Conservation (phyloP, 495 filamentous ascomycete genomes). For the Hypoxylon rickii region DNA sequence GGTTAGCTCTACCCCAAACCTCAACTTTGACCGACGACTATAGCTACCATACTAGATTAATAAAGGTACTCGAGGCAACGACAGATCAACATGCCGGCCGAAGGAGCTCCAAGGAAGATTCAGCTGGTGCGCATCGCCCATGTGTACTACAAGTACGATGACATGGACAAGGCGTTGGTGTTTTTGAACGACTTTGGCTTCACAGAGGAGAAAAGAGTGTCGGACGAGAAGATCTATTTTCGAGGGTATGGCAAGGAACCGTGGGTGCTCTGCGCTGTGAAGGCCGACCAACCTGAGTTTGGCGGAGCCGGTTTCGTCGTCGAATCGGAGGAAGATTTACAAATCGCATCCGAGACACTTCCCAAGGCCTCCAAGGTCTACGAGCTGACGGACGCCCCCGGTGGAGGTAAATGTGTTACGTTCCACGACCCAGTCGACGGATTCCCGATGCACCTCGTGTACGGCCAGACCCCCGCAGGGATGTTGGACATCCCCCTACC, state of each 20-base stretch:
- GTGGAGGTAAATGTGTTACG: constrained; percentile 62
- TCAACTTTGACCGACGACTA: constrained; percentile 7
- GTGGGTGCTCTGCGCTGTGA: constrained; percentile 57
- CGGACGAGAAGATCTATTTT: constrained; percentile 57
- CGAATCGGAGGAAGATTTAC: constrained; percentile 60
- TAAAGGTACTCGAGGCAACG: neutral
- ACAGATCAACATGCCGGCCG: constrained; percentile 21
- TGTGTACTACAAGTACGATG: constrained; percentile 60
- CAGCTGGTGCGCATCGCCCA: constrained; percentile 58
- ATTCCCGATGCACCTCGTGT: constrained; percentile 62
- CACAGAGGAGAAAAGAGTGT: constrained; percentile 45
- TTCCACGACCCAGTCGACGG: constrained; percentile 63
- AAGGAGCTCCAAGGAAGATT: constrained; percentile 44
- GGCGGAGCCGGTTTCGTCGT: constrained; percentile 60
- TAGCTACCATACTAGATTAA: neutral
- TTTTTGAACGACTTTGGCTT: constrained; percentile 66
- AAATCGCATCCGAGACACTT: constrained; percentile 47
- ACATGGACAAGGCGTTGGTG: constrained; percentile 51
- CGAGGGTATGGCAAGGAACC: constrained; percentile 65
- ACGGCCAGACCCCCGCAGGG: constrained; percentile 53
- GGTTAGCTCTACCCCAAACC: neutral
- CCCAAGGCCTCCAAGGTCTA: constrained; percentile 55
- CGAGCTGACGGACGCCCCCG: constrained; percentile 57
- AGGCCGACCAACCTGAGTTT: constrained; percentile 55
- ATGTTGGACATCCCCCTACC: constrained; percentile 33